These are phyloP conservation scores for Pestalotiopsis fici DNA, from an alignment of 2,329 filamentous ascomycete genomes.

Conservation along the genomic window DNA sequence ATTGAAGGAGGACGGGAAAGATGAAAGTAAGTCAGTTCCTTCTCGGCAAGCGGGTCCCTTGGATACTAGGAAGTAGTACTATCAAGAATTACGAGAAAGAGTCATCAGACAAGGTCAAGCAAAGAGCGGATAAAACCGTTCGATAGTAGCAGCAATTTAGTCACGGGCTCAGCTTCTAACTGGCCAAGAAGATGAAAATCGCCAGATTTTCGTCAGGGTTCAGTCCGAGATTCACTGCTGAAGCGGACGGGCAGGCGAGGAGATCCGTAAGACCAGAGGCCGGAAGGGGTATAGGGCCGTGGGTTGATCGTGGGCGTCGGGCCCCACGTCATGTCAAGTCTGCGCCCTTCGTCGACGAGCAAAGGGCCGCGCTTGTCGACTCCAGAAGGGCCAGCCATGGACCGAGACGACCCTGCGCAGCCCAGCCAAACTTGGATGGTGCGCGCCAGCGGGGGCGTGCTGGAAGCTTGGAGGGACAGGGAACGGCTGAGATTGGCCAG, in stretches of 20 bases:
- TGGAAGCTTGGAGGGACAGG: too few relatives aligned
- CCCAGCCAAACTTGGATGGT: too few relatives aligned
- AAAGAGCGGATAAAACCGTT: background rate
- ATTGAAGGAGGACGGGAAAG: background rate
- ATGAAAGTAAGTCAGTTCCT: background rate
- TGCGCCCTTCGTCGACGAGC: slow-evolving; percentile 41
- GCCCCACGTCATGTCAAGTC: slow-evolving; percentile 30
- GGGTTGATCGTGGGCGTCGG: background rate
- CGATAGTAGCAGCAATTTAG: background rate
- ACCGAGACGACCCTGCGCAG: too few relatives aligned
- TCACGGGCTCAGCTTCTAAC: background rate
- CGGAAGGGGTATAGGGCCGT: background rate
- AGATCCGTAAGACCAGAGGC: slow-evolving; percentile 2
- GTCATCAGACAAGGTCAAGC: background rate
- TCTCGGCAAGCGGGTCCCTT: slow-evolving; percentile 4
- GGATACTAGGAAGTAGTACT: background rate
- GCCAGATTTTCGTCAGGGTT: slow-evolving; percentile 2
- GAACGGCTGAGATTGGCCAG: slow-evolving; percentile 3
- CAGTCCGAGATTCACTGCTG: background rate
- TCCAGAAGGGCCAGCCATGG: background rate
- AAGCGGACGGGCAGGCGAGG: background rate
- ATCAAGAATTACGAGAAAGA: background rate
- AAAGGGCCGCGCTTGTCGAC: slow-evolving; percentile 17
- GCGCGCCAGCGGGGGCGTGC: too few relatives aligned
- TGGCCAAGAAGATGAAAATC: background rate